phyloP scores from a whole-genome alignment of 2,329 filamentous ascomycete genomes.

The Aspergillus sclerotialis region DNA sequence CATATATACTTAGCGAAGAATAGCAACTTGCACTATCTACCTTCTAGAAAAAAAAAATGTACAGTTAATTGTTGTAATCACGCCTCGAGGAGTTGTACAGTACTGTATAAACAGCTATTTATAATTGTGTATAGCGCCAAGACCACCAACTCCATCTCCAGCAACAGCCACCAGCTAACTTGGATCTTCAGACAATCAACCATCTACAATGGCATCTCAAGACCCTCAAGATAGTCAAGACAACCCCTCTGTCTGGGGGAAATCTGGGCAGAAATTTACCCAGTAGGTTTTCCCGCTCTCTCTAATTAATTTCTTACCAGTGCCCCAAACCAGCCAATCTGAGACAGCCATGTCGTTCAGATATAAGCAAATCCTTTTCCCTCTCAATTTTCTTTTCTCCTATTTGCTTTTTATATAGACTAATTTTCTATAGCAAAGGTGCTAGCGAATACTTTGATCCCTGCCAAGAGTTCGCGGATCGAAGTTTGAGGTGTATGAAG shows the following conservation, averaged over 20 bases:
- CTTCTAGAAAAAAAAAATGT: too few relatives aligned
- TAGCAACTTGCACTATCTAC: too few relatives aligned
- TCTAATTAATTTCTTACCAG: constrained; percentile 1
- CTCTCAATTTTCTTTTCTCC: not conserved
- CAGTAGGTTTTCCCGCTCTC: constrained; percentile 40
- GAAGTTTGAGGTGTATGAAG: constrained; percentile 80
- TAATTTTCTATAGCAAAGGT: constrained; percentile 57
- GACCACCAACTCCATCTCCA: constrained; percentile 2
- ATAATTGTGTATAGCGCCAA: too few relatives aligned
- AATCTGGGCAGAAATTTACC: constrained; percentile 55
- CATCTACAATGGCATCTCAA: not conserved
- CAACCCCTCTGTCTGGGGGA: constrained; percentile 39
- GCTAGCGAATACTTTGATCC: constrained; percentile 90
- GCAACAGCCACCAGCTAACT: constrained; percentile 3
- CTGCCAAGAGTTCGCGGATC: constrained; percentile 83
- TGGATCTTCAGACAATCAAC: too few relatives aligned
- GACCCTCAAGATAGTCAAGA: not conserved
- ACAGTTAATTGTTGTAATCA: too few relatives aligned
- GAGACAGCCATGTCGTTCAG: not conserved
- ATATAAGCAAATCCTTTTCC: constrained; percentile 1
- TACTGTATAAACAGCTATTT: too few relatives aligned
- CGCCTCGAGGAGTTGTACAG: too few relatives aligned
- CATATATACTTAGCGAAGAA: too few relatives aligned
- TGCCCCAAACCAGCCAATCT: not conserved
- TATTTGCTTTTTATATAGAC: constrained; percentile 2